These are phyloP conservation scores for Calvatia gigantea DNA, from an alignment of 768 basidiomycete genomes.

Conservation along the genomic window DNA sequence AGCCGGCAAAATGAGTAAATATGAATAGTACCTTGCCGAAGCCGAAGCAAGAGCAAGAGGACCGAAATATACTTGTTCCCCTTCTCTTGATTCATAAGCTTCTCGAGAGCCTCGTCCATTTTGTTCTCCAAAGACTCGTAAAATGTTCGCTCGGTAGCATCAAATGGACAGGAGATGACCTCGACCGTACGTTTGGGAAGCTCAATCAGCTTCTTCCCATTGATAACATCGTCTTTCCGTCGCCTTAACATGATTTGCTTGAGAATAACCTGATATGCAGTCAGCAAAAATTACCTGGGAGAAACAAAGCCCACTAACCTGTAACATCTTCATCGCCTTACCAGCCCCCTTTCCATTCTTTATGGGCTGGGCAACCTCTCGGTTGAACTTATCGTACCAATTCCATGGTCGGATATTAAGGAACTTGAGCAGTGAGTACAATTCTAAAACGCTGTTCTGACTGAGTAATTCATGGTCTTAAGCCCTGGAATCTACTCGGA, in stretches of 20 bases:
- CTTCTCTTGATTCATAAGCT: constrained; percentile 52
- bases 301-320: constrained; percentile 38
- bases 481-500: constrained; percentile 16
- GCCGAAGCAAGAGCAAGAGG: constrained; percentile 67
- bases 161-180: constrained; percentile 75
- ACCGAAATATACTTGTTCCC: constrained; percentile 69
- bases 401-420: constrained; percentile 79
- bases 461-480: constrained; percentile 27
- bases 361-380: constrained; percentile 75
- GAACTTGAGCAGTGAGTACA: constrained; percentile 89
- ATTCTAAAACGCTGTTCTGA: constrained; percentile 89
- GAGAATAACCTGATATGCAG: constrained; percentile 58
- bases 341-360: constrained; percentile 57
- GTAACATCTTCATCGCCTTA: constrained; percentile 81
- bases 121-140: constrained; percentile 70
- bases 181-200: constrained; percentile 74
- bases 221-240: constrained; percentile 64
- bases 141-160: constrained; percentile 72
- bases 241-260: constrained; percentile 88
- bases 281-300: background rate
- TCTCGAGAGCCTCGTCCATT: constrained; percentile 65
- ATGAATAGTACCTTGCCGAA: constrained; percentile 74
- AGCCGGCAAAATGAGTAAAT: background rate
- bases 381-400: constrained; percentile 76
- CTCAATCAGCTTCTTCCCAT: constrained; percentile 80